phyloP scores from a whole-genome alignment of 352 stramenopile genomes.

The Pythium coloratum region DNA sequence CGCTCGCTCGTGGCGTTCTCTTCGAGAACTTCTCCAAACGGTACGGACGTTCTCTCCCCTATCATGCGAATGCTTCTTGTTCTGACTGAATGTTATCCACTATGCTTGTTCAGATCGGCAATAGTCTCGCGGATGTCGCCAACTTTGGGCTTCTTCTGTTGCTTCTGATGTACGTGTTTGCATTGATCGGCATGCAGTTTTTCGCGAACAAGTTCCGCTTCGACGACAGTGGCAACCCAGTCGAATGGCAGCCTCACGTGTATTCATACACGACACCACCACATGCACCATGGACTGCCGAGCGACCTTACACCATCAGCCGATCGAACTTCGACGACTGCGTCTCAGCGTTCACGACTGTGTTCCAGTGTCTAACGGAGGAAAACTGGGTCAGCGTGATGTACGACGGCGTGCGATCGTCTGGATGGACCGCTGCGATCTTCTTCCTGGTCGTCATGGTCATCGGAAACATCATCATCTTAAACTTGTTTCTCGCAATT shows the following conservation, averaged over 20 bases:
- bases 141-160: constrained; percentile 89
- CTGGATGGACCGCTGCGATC: constrained; percentile 32
- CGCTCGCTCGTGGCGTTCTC: constrained; percentile 84
- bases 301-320: constrained; percentile 40
- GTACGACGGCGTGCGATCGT: constrained; percentile 70
- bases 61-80: neutral
- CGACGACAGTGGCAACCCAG: constrained; percentile 38
- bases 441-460: constrained; percentile 77
- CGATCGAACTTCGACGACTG: constrained; percentile 61
- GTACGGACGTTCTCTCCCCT: constrained; percentile 19
- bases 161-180: constrained; percentile 90
- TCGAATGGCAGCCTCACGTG: constrained; percentile 41
- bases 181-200: constrained; percentile 72
- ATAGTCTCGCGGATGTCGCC: constrained; percentile 76
- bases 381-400: constrained; percentile 90
- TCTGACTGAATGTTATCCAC: neutral
- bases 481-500: constrained; percentile 91
- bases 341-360: constrained; percentile 60
- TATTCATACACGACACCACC: constrained; percentile 41
- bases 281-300: constrained; percentile 43
- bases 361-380: constrained; percentile 87
- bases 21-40: constrained; percentile 83
- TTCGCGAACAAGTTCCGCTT: constrained; percentile 89
- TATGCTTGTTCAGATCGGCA: constrained; percentile 43
- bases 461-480: constrained; percentile 80